phyloP scores from a whole-genome alignment of 164 flowering plant species.

The Echeveria elegans region DNA sequence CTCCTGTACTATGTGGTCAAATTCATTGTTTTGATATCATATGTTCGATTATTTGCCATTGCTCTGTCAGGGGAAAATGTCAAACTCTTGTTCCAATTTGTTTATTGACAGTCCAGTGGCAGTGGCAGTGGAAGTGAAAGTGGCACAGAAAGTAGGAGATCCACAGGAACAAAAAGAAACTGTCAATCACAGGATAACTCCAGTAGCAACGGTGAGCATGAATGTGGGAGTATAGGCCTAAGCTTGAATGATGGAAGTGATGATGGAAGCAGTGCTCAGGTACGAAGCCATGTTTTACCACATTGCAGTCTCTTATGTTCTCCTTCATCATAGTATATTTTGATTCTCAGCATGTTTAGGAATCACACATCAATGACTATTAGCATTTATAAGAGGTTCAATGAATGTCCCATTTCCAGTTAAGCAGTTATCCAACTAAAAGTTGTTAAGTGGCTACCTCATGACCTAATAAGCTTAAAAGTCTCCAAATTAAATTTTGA shows the following conservation, averaged over 20 bases:
- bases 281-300: slow-evolving; percentile 10
- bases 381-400: neutral
- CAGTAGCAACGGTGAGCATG: slow-evolving; percentile 43
- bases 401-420: neutral
- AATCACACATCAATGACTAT: neutral
- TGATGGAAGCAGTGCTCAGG: slow-evolving; percentile 62
- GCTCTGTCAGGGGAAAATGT: neutral
- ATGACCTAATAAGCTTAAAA: neutral
- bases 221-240: slow-evolving; percentile 31
- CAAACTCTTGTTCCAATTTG: neutral
- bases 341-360: neutral
- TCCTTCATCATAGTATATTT: neutral
- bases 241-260: slow-evolving; percentile 46
- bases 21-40: neutral
- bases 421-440: neutral
- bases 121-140: slow-evolving; percentile 79
- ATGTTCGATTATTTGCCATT: neutral
- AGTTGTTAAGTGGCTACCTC: neutral
- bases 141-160: slow-evolving; percentile 31
- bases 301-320: neutral
- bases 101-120: slow-evolving; percentile 30
- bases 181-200: slow-evolving; percentile 34
- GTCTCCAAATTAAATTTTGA: neutral
- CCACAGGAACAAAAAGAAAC: slow-evolving; percentile 25
- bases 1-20: neutral